Evolutionary conservation across 176 grass and related monocot genomes (phyloP).

Genomic region (Bonia amplexicaulis): DNA sequence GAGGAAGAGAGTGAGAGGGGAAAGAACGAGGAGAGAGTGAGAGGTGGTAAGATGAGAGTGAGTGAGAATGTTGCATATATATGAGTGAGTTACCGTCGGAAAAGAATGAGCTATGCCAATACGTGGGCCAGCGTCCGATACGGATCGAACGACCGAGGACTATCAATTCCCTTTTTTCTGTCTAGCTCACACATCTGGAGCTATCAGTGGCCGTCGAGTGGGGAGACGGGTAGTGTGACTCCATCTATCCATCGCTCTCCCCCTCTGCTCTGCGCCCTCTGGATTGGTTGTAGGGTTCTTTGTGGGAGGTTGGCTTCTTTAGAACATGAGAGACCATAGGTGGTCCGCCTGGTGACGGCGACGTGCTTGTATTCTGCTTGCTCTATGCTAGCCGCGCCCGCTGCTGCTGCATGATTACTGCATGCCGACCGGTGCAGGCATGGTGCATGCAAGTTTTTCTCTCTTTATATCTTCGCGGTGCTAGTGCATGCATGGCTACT

Average conservation of each 20-base stretch:
- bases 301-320: conserved; percentile 55
- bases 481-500: not conserved
- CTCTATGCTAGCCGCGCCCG: not conserved
- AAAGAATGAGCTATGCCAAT: too few species aligned
- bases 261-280: conserved; percentile 20
- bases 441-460: conserved; percentile 25
- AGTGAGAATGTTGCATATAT: too few species aligned
- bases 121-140: too few species aligned
- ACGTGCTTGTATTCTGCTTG: conserved; percentile 28
- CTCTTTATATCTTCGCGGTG: conserved; percentile 15
- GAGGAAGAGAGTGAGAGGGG: too few species aligned
- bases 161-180: not conserved
- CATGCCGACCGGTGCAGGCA: conserved; percentile 16
- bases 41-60: too few species aligned
- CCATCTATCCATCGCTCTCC: conserved; percentile 33
- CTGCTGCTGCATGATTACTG: conserved; percentile 36
- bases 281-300: conserved; percentile 36
- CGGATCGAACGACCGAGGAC: too few species aligned
- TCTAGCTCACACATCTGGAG: conserved; percentile 27
- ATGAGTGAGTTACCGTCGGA: too few species aligned
- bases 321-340: conserved; percentile 45
- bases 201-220: conserved; percentile 56
- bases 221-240: conserved; percentile 39
- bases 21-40: too few species aligned
- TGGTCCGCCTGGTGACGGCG: conserved; percentile 54